Percentiles rank a stretch among this genome's conserved stretches.
phyloP scores from a whole-genome alignment of 352 stramenopile species.

The Phytophthora nicotianae region DNA sequence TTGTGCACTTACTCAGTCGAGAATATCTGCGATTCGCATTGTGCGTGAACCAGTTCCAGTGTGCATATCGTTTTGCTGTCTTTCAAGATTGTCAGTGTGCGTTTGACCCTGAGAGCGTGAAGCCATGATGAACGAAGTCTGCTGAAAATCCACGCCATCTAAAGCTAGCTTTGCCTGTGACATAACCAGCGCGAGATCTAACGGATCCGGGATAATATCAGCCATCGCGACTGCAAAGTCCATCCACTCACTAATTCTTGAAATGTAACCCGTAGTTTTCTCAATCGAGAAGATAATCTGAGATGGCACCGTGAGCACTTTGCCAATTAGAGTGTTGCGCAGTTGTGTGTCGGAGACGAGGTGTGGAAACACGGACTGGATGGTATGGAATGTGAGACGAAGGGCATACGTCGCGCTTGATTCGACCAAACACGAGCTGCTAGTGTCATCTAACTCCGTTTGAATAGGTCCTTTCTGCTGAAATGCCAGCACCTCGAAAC shows the following conservation, averaged over 20 bases:
- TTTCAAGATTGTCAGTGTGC: not conserved
- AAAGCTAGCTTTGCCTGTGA: not conserved
- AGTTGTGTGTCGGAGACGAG: not conserved
- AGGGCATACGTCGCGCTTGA: slow-evolving; percentile 2
- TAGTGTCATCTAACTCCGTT: not conserved
- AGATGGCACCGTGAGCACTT: slow-evolving; percentile 13
- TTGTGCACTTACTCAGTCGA: not conserved
- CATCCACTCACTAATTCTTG: slow-evolving; percentile 4
- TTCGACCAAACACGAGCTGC: not conserved
- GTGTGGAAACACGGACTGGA: slow-evolving; percentile 9
- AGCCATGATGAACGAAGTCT: not conserved
- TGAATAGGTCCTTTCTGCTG: not conserved
- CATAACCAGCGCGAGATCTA: not conserved
- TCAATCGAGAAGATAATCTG: slow-evolving; percentile 7
- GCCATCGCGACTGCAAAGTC: not conserved
- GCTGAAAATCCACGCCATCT: not conserved
- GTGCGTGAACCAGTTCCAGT: not conserved
- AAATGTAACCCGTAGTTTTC: slow-evolving; percentile 12
- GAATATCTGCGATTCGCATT: slow-evolving; percentile 5
- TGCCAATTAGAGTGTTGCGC: slow-evolving; percentile 4
- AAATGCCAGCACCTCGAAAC: slow-evolving; percentile 8
- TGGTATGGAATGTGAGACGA: slow-evolving; percentile 3
- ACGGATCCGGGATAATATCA: not conserved
- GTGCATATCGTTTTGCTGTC: not conserved
- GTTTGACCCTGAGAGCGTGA: not conserved